Conservation (phyloP, 1,284 basidiomycete species). For the Cryptococcus jaspeensis region DNA sequence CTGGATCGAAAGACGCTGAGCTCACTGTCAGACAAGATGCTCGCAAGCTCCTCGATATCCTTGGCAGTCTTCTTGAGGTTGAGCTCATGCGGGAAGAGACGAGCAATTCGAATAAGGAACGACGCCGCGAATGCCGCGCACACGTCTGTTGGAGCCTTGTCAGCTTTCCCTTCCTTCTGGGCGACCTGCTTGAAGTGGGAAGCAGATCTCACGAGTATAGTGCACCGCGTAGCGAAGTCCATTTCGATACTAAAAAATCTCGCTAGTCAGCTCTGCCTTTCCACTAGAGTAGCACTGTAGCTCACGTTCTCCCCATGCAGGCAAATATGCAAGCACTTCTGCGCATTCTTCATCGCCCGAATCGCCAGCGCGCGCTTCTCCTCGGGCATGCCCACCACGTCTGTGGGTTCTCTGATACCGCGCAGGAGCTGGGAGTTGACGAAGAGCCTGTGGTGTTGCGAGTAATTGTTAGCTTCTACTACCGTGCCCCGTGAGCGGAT, state of each 20-base stretch:
- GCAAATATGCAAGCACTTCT: slow-evolving; percentile 49
- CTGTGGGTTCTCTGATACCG: slow-evolving; percentile 47
- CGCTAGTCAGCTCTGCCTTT: neutral
- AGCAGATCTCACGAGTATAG: slow-evolving; percentile 53
- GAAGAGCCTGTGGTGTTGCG: slow-evolving; percentile 30
- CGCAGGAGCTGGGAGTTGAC: slow-evolving; percentile 51
- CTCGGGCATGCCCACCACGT: slow-evolving; percentile 47
- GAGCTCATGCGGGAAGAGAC: slow-evolving; percentile 83
- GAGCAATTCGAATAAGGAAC: slow-evolving; percentile 76
- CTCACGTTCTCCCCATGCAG: slow-evolving; percentile 45
- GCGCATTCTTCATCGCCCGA: slow-evolving; percentile 51
- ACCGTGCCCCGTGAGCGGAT: neutral
- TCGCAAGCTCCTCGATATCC: slow-evolving; percentile 74
- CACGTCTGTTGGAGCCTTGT: slow-evolving; percentile 58
- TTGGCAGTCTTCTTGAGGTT: slow-evolving; percentile 70
- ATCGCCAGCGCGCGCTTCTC: slow-evolving; percentile 50
- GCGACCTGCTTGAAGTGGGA: slow-evolving; percentile 53
- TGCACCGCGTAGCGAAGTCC: slow-evolving; percentile 73
- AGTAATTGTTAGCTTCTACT: neutral
- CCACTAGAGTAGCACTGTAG: neutral
- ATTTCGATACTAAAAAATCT: slow-evolving; percentile 67
- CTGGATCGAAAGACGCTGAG: slow-evolving; percentile 7
- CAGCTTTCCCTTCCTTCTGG: slow-evolving; percentile 32
- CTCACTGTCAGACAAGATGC: slow-evolving; percentile 71
- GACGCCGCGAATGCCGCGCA: slow-evolving; percentile 89